Evolutionary conservation across 768 basidiomycete species (phyloP).

Genomic region (Boletus barrowsii): DNA sequence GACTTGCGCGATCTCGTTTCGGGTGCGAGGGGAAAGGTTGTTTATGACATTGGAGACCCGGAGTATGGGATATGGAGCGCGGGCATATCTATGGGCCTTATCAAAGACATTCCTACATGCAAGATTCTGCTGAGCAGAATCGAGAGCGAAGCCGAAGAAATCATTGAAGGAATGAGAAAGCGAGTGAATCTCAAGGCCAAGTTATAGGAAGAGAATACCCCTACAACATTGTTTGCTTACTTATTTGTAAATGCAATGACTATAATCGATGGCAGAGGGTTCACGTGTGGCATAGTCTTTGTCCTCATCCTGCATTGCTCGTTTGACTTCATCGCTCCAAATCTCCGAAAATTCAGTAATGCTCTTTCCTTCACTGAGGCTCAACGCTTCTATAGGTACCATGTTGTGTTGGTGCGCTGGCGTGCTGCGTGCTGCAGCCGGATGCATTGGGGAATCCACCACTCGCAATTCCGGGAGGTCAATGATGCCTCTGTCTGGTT

Average conservation of each 20-base stretch:
- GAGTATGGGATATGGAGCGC: slow-evolving; percentile 88
- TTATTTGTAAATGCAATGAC: not conserved
- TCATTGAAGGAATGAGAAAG: slow-evolving; percentile 48
- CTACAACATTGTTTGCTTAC: not conserved
- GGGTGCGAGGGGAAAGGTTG: slow-evolving; percentile 63
- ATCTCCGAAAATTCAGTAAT: slow-evolving; percentile 70
- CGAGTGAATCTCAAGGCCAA: slow-evolving; percentile 17
- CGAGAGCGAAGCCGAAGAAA: slow-evolving; percentile 72
- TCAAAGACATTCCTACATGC: slow-evolving; percentile 84
- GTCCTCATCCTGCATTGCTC: slow-evolving; percentile 24
- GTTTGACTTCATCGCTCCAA: slow-evolving; percentile 55
- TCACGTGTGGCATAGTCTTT: not conserved
- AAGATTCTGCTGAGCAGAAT: slow-evolving; percentile 63
- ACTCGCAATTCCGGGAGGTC: slow-evolving; percentile 51
- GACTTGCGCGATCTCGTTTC: slow-evolving; percentile 77
- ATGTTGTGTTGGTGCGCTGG: slow-evolving; percentile 85
- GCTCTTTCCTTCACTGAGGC: slow-evolving; percentile 67
- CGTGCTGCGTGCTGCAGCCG: slow-evolving; percentile 59
- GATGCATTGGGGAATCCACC: slow-evolving; percentile 74
- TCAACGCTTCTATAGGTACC: slow-evolving; percentile 87
- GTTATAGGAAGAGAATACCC: slow-evolving; percentile 16
- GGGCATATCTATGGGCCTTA: slow-evolving; percentile 63
- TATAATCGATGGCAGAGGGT: not conserved
- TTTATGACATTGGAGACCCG: slow-evolving; percentile 81
- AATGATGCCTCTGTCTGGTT: not conserved